Evolutionary conservation across 306 rosid species (phyloP).

Genomic region (Elaeagnus macrophylla): DNA sequence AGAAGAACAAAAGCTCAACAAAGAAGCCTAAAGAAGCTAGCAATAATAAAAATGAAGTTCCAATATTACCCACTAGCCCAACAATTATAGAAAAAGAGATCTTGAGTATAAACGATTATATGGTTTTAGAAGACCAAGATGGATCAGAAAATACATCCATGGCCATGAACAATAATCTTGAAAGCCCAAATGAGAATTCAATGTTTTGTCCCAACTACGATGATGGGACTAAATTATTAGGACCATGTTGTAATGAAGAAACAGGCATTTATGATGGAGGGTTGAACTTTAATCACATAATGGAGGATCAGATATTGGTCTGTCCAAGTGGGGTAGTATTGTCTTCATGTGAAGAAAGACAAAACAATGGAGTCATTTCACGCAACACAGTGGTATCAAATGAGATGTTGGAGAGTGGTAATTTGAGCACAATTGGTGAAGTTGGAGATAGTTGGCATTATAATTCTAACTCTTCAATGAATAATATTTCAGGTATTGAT

Average conservation of each 20-base stretch:
- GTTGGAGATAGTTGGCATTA: conserved; percentile 13
- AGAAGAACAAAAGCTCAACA: conserved; percentile 22
- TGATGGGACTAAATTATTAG: background rate
- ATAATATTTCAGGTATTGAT: background rate
- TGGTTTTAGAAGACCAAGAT: background rate
- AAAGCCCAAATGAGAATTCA: too few relatives aligned
- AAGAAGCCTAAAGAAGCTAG: conserved; percentile 1
- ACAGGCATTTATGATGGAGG: conserved; percentile 19
- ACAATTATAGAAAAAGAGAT: conserved; percentile 24
- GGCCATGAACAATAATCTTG: too few relatives aligned
- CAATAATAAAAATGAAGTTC: background rate
- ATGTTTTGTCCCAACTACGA: conserved; percentile 1
- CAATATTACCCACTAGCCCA: conserved; percentile 16
- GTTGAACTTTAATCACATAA: conserved; percentile 20
- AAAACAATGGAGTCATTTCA: conserved; percentile 1
- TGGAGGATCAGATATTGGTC: conserved; percentile 15
- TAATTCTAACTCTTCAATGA: conserved; percentile 12
- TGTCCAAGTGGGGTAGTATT: conserved; percentile 24
- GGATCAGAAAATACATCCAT: too few relatives aligned
- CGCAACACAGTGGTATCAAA: background rate
- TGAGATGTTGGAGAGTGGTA: conserved; percentile 5
- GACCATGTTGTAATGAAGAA: conserved; percentile 8
- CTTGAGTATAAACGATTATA: background rate
- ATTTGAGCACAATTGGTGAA: background rate
- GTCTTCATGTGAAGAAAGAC: conserved; percentile 33